Base-by-base conservation (phyloP, 495 filamentous ascomycete species). In the Xylaria nigripes region DNA sequence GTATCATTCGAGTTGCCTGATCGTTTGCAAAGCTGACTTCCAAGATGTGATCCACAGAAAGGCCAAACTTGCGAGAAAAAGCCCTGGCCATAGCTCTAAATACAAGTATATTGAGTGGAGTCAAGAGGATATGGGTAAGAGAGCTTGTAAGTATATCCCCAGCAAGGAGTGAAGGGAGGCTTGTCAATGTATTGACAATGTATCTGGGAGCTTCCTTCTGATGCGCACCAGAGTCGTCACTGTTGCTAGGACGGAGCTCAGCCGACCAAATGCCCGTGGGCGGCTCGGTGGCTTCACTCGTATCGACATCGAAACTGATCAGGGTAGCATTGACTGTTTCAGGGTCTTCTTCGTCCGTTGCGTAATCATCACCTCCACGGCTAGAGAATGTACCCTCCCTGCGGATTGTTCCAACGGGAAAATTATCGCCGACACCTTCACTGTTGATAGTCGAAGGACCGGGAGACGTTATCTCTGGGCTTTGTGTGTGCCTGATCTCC, bases 231-330 rank as follows among this genome's bases (percentile, higher is more conserved):
- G 56, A 27, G 59, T 54, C 60, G 4, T 68, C 67, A 6, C 56
- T 45, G 48, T 65, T 53, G 48, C 69, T 77, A n/a, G 73, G 73
- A 8, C 77, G 69, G 13, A 81, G 67, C 51, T 81, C 78, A 34
- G 78, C 78, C n/a, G 77, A 76, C 78, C 78, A 81, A 3, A 73
- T 58, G n/a, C 74, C 76, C 1, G 62, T 58, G 3, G 72, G 69
- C 10, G 65, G 66, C 27, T 68, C 71, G 19, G 64, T 67, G 0
- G 69, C 63, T 42, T 78, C 74, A 38, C 70, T 72, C 7, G 76
- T 69, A 46, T 80, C 77, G 24, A 81, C 76, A 59, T 81, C 78
- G 45, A 81, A 80, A 50, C 73, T 79, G n/a, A 81, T 79, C 1
- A 81, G 58, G 0, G 77, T 79, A 3, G 75, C 68, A 49, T 73